phyloP scores from a whole-genome alignment of 1,139 yeast species.

The Debaryomycetaceae sp. region DNA sequence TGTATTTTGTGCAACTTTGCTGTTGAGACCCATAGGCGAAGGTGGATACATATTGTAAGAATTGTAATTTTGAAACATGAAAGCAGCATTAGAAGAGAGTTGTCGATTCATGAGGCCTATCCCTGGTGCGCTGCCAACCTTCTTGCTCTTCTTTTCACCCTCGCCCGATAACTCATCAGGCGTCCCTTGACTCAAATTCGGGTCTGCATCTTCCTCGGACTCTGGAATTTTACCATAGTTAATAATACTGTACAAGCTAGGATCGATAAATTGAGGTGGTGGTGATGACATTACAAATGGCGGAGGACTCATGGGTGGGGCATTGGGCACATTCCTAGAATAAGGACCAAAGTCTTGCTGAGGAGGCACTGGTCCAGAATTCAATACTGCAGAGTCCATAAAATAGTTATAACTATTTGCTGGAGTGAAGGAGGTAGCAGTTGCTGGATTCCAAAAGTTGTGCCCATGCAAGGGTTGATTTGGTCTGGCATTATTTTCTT shows the following conservation, averaged over 20 bases:
- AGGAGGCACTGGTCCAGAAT: conserved; percentile 12
- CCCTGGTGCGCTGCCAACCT: conserved; percentile 22
- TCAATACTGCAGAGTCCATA: conserved; percentile 17
- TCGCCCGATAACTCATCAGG: conserved; percentile 1
- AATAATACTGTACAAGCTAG: conserved; percentile 32
- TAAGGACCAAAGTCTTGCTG: conserved; percentile 17
- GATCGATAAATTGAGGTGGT: conserved; percentile 30
- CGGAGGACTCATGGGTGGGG: conserved; percentile 35
- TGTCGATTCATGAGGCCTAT: conserved; percentile 41
- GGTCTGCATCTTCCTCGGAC: conserved; percentile 7
- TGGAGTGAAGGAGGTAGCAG: conserved; percentile 59
- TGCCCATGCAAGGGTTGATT: conserved; percentile 16
- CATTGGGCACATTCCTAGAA: conserved; percentile 10
- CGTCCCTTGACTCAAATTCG: conserved; percentile 7
- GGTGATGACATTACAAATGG: conserved; percentile 39
- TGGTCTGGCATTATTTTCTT: conserved; percentile 4
- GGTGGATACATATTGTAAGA: conserved; percentile 46
- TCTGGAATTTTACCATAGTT: conserved; percentile 11
- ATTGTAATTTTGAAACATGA: conserved; percentile 48
- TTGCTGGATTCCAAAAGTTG: conserved; percentile 65
- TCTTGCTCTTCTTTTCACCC: neutral
- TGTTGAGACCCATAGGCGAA: conserved; percentile 13
- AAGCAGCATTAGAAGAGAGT: conserved; percentile 26
- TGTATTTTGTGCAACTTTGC: neutral
- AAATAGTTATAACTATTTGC: conserved; percentile 24